Evolutionary conservation across 164 flowering plant species (phyloP).

Genomic region (Litsea cubeba): DNA sequence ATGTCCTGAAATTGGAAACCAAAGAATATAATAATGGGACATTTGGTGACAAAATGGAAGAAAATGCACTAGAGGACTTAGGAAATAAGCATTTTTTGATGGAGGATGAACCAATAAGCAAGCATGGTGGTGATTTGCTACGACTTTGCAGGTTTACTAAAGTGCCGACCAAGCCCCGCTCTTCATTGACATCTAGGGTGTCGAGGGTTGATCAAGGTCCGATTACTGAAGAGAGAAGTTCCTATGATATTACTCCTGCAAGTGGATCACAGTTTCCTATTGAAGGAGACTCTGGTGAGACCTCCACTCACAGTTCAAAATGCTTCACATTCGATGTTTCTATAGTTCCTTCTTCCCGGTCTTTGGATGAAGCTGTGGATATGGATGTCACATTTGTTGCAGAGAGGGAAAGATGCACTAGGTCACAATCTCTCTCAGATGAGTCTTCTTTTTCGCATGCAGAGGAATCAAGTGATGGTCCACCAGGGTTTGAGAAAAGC

Average conservation of each 20-base stretch:
- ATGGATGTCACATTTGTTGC: slow-evolving; percentile 17
- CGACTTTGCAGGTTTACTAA: slow-evolving; percentile 44
- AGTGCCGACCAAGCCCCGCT: slow-evolving; percentile 62
- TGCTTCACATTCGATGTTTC: slow-evolving; percentile 21
- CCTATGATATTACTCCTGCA: slow-evolving; percentile 16
- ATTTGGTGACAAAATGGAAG: slow-evolving; percentile 25
- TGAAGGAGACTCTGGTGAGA: slow-evolving; percentile 22
- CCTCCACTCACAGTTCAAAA: slow-evolving; percentile 19
- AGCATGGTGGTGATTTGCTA: slow-evolving; percentile 37
- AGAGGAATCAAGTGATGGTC: slow-evolving; percentile 28
- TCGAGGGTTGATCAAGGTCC: slow-evolving; percentile 27
- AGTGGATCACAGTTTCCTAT: slow-evolving; percentile 16
- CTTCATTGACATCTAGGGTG: slow-evolving; percentile 35
- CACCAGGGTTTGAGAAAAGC: slow-evolving; percentile 32
- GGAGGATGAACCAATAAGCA: slow-evolving; percentile 23
- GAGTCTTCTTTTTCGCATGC: slow-evolving; percentile 21
- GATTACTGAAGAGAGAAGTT: slow-evolving; percentile 20
- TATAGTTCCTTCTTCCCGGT: slow-evolving; percentile 15
- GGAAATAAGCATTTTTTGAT: slow-evolving; percentile 12
- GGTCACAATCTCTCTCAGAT: slow-evolving; percentile 40
- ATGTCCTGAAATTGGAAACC: slow-evolving; percentile 16
- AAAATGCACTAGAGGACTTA: slow-evolving; percentile 17
- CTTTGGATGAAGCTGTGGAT: slow-evolving; percentile 26
- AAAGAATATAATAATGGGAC: slow-evolving; percentile 27
- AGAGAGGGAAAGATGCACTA: slow-evolving; percentile 24